A percentile compares a stretch with the other conserved stretches of the same genome.
These are phyloP conservation scores for Globisporangium carolinianum DNA, from an alignment of 352 stramenopile genomes.

Conservation along the genomic window DNA sequence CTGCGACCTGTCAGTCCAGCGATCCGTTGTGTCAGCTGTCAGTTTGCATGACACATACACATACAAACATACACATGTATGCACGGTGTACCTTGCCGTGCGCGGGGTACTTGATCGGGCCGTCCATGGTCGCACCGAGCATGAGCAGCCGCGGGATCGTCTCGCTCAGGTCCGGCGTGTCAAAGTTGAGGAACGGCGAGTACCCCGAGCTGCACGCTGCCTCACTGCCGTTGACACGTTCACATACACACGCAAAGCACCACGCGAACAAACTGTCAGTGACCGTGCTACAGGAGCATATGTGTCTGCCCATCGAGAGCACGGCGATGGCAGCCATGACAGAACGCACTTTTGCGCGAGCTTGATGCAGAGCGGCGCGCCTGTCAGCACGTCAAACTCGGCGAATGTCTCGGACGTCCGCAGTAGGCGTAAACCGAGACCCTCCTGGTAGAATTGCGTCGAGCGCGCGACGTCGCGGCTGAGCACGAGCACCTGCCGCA, in stretches of 20 bases:
- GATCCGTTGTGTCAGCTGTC: too few relatives aligned
- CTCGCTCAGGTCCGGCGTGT: slow-evolving; percentile 85
- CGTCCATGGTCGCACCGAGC: slow-evolving; percentile 86
- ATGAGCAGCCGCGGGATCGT: slow-evolving; percentile 80
- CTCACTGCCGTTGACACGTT: slow-evolving; percentile 28
- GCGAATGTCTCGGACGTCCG: slow-evolving; percentile 76
- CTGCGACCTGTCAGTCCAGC: slow-evolving; percentile 46
- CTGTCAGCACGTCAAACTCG: slow-evolving; percentile 64
- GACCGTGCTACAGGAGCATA: neutral
- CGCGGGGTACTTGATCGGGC: slow-evolving; percentile 89
- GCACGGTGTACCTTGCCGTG: slow-evolving; percentile 63
- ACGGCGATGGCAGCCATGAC: too few relatives aligned
- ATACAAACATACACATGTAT: too few relatives aligned
- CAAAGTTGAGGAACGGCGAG: slow-evolving; percentile 89
- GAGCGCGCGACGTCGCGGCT: slow-evolving; percentile 75
- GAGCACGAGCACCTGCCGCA: slow-evolving; percentile 82
- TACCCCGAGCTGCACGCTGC: slow-evolving; percentile 82
- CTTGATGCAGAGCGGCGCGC: slow-evolving; percentile 73
- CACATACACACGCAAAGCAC: neutral
- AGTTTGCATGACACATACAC: too few relatives aligned
- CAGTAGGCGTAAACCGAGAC: slow-evolving; percentile 66
- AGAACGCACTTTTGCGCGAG: slow-evolving; percentile 58
- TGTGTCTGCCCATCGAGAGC: neutral
- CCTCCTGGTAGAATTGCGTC: slow-evolving; percentile 81
- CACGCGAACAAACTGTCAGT: neutral